These are phyloP conservation scores for Pulveroboletus sp. DNA, from an alignment of 1,284 basidiomycete genomes.

Conservation along the genomic window DNA sequence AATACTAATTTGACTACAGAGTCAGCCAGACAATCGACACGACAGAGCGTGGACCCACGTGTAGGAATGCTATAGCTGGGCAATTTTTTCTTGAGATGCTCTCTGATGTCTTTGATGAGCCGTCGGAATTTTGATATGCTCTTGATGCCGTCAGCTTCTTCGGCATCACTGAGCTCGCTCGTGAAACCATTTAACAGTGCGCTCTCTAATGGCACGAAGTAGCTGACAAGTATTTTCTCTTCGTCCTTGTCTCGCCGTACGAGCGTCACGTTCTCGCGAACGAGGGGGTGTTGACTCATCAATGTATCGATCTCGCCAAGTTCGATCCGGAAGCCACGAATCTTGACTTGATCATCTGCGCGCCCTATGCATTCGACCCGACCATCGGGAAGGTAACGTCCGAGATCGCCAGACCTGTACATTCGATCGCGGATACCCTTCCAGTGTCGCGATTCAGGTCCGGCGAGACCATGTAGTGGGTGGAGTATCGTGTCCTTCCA, in stretches of 20 bases:
- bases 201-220: constrained; percentile 91
- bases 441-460: constrained; percentile 81
- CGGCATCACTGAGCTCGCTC: constrained; percentile 65
- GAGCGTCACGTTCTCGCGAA: constrained; percentile 96
- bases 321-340: constrained; percentile 98
- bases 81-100: constrained; percentile 96
- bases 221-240: constrained; percentile 97
- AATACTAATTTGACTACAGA: constrained; percentile 57
- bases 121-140: constrained; percentile 82
- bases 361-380: constrained; percentile 96
- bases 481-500: constrained; percentile 72
- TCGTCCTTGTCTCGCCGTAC: constrained; percentile 98
- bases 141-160: constrained; percentile 56
- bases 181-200: constrained; percentile 70
- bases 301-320: constrained; percentile 98
- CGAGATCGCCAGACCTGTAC: constrained; percentile 97
- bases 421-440: constrained; percentile 97
- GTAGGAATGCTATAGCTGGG: constrained; percentile 92
- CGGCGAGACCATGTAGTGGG: constrained; percentile 52
- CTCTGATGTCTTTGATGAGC: constrained; percentile 91
- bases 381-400: constrained; percentile 91
- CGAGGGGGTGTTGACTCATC: constrained; percentile 88
- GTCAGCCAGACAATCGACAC: constrained; percentile 8
- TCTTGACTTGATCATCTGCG: constrained; percentile 99
- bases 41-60: constrained; percentile 49